Percentiles rank a stretch among this genome's conserved stretches.
phyloP scores from a whole-genome alignment of 768 basidiomycete species.

The Hysterangium stoloniferum region DNA sequence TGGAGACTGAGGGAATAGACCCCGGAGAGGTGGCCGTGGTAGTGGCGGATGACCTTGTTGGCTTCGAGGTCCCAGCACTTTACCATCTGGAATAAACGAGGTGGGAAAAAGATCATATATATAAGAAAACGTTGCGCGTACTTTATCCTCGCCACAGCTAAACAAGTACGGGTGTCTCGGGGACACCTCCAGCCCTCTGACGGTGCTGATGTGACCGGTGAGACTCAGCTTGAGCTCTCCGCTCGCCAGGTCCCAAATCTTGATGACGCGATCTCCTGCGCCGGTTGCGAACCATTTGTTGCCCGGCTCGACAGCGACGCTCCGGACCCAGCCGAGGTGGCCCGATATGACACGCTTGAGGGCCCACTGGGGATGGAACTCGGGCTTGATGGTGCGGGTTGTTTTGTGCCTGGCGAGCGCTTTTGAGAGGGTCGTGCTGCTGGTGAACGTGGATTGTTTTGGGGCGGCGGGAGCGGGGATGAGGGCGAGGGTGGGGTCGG shows the following conservation, averaged over 20 bases:
- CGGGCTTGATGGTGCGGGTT: slow-evolving; percentile 87
- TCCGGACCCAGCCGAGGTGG: slow-evolving; percentile 96
- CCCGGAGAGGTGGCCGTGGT: slow-evolving; percentile 96
- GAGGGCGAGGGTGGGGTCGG: slow-evolving; percentile 60
- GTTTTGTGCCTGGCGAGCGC: slow-evolving; percentile 91
- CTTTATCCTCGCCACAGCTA: slow-evolving; percentile 97
- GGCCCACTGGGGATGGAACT: slow-evolving; percentile 95
- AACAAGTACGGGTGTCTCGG: slow-evolving; percentile 94
- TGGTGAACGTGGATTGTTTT: slow-evolving; percentile 63
- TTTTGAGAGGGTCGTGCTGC: slow-evolving; percentile 65
- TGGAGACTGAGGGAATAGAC: slow-evolving; percentile 93
- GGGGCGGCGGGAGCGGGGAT: slow-evolving; percentile 40
- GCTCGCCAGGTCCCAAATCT: slow-evolving; percentile 96
- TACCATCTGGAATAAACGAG: slow-evolving; percentile 74
- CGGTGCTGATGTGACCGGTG: slow-evolving; percentile 96
- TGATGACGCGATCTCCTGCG: slow-evolving; percentile 95
- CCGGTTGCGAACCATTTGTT: slow-evolving; percentile 99
- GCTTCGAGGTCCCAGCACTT: slow-evolving; percentile 99
- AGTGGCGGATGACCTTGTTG: slow-evolving; percentile 98
- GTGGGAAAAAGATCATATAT: not conserved
- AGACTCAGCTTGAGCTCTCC: slow-evolving; percentile 96
- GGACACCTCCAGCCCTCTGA: slow-evolving; percentile 89
- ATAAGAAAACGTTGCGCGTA: slow-evolving; percentile 24
- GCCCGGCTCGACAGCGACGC: slow-evolving; percentile 93
- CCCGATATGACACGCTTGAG: slow-evolving; percentile 94